Base-by-base conservation (phyloP, 495 filamentous ascomycete species). In the Xylaria flabelliformis region DNA sequence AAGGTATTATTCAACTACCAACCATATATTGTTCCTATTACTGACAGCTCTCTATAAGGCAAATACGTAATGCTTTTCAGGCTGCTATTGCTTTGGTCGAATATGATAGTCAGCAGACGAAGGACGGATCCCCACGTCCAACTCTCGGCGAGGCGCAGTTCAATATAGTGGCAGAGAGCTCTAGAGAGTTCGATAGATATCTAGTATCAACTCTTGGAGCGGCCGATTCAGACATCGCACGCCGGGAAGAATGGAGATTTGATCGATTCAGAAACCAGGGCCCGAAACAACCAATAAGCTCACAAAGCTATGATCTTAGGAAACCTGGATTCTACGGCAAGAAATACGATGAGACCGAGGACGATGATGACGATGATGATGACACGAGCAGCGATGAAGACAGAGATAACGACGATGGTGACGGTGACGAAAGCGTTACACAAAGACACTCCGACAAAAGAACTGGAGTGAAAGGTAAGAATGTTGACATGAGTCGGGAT, bases 21-120 rank as follows among this genome's bases (percentile, higher is more conserved):
- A 8, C 17, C 4, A 19, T 8, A 12, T 48, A 21, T n/a, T 46
- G 39, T 17, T 39, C 15, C 19, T 9, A 24, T 46, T 36, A 39
- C 69, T 63, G 3, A 56, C n/a, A 32, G 12, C 26, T 19, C 46
- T 69, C n/a, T 34, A 15, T 48, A 26, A 69, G 67, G 55, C 68
- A 71, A 53, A 71, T 82, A 32, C 73, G 78, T 1, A 82, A 82
- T 39, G 80, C 80, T 9, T 81, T 76, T 59, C 80, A 81, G 65
- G 77, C 78, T 0, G 77, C 78, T 12, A 72, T 78, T 17, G 71
- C 78, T 5, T 69, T 81, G 3, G 76, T 74, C 2, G 76, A 79
- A 58, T 74, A 69, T 19, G 64, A 74, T 2, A 55, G 34, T 12
- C 72, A 69, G 13, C 67, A 76, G 39, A 39, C 19, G 4, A 44